Base-by-base conservation (phyloP, 164 flowering plant genomes). In the Brasenia schreberi region DNA sequence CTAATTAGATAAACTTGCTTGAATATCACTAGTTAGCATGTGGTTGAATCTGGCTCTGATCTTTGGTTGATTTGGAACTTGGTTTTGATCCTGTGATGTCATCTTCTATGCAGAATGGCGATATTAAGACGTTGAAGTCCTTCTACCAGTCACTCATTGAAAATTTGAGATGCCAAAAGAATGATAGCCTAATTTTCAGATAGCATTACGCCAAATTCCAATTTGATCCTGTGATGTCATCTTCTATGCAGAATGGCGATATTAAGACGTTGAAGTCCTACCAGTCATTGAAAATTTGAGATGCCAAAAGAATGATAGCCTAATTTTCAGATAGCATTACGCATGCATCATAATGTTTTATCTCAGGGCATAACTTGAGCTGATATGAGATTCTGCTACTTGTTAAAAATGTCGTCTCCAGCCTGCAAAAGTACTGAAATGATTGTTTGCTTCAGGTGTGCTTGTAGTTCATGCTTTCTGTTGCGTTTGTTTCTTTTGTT, bases 101-200 rank as follows among this genome's bases (percentile, higher is more conserved):
- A 70, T 65, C 72, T 42, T 68, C 61, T 49, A 14, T 53, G 56
- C 95, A 95, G 98, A 87, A 86, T 43, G 77, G 80, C 75, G 97
- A 95, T 71, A 67, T 87, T 18, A 85, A 85, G 79, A 83, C 81
- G 52, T 72, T 92, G 68, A 95, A 76, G 74, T 77, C 85, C 63
- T 88, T 83, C 77, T 95, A 92, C 80, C 97, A 81, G 72, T 81
- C 85, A 4, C 87, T 88, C n/a, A 79, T 92, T 52, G 96, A 88
- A 71, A 82, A 75, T 56, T 74, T 95, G 83, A 85, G 91, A 77
- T 69, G 44, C 17, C 91, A 82, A 67, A 92, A 86, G 68, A 95
- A 92, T 74, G 97, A 98, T 71, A 92, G 85, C 76, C 84, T 81
- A 69, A 88, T 86, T 61, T 84, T 86, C 83, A 87, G 98, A 92